A percentile compares a stretch with the other conserved stretches of the same genome.
phyloP scores from a whole-genome alignment of 2,329 filamentous ascomycete species.

The Geoglossum cookeanum region DNA sequence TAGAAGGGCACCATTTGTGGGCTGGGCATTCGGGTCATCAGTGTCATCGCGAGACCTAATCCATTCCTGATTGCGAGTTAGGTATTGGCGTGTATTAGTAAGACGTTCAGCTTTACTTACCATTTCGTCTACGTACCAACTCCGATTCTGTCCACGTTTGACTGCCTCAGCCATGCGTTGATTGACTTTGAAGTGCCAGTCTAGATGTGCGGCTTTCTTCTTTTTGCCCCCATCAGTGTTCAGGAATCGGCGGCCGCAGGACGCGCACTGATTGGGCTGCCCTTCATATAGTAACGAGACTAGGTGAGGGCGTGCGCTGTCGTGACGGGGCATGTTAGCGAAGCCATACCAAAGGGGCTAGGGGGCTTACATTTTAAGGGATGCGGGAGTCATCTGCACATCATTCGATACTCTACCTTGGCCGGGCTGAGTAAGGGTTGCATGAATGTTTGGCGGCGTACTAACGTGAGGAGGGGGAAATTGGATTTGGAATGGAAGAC shows the following conservation, averaged over 20 bases:
- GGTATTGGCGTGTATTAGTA: constrained; percentile 4
- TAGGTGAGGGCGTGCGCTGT: constrained; percentile 54
- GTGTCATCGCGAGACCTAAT: constrained; percentile 65
- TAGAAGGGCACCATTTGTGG: constrained; percentile 19
- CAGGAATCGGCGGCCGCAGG: constrained; percentile 75
- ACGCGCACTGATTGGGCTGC: constrained; percentile 70
- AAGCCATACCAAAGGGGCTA: constrained; percentile 2
- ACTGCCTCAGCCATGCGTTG: constrained; percentile 72
- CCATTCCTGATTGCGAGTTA: constrained; percentile 49
- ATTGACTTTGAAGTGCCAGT: constrained; percentile 96
- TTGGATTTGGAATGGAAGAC: constrained; percentile 23
- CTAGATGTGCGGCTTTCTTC: constrained; percentile 80
- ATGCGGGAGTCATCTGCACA: constrained; percentile 43
- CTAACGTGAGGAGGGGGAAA: constrained; percentile 22
- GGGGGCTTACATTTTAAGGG: constrained; percentile 52
- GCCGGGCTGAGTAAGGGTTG: constrained; percentile 8
- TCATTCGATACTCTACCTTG: constrained; percentile 23
- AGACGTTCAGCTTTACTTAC: constrained; percentile 27
- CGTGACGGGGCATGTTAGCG: constrained; percentile 9
- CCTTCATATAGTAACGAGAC: constrained; percentile 60
- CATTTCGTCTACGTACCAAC: constrained; percentile 84
- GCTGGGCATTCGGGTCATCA: constrained; percentile 36
- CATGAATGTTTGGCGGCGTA: constrained; percentile 12
- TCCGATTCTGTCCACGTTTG: constrained; percentile 72
- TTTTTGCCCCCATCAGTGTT: constrained; percentile 58